Evolutionary conservation across 2,329 filamentous ascomycete genomes (phyloP), one percentile per base, ranked within the genome.

Genomic region (Graphiopsis chlorocephala): DNA sequence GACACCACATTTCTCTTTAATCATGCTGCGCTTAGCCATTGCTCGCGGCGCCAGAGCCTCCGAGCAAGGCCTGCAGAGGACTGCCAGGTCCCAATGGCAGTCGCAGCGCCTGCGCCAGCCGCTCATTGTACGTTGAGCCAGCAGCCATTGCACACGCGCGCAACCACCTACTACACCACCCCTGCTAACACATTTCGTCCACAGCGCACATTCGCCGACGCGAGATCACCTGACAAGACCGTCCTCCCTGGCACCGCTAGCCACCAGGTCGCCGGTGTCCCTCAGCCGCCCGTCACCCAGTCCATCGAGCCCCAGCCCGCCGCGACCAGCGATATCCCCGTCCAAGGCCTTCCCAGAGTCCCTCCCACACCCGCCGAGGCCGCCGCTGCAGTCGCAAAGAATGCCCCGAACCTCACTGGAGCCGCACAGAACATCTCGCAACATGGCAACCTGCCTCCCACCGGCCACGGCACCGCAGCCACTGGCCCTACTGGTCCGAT

Each of bases 401-500:
- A 23, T 20, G 60, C 68, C 58, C 31, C 61, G n/a, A 23, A 20
- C 28, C n/a, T 25, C 53, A 35, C 31, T 11, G 52, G 59, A 48
- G 17, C 67, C 63, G n/a, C 61, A 65, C 47, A 64, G 63, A 48
- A 56, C 38, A 20, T 33, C 42, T 57, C 61, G 38, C 55, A 69
- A 4, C 68, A 67, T 42, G 72, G 69, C 45, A 72, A 71, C 59
- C 68, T 74, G n/a, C 71, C 71, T 20, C 72, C 72, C 15, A 71
- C 70, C 6, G 70, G 71, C 42, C 61, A 68, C 35, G 68, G 69
- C 57, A 80, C 78, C 52, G 79, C 79, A 53, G 73, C 77, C 20
- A 78, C 79, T n/a, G 73, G 74, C 15, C 76, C 80, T 14, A 78
- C 77, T 65, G 78, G 78, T 68, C 80, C 72, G 71, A 82, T 82